Evolutionary conservation across 2,329 filamentous ascomycete species (phyloP).

Genomic region (Eutypa lata): DNA sequence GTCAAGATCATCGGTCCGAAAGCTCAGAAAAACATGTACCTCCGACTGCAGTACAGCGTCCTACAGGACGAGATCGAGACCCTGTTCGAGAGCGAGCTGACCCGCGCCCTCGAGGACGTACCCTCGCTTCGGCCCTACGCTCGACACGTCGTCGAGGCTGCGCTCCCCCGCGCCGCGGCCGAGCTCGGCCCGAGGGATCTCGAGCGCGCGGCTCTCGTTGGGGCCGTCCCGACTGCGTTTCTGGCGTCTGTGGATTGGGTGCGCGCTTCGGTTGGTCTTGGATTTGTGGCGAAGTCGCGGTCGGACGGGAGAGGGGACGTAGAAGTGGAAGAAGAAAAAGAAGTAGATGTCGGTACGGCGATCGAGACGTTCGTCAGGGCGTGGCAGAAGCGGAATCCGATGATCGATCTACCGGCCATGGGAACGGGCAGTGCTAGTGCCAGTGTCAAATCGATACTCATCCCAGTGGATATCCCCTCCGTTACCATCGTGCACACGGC

Average conservation of each 20-base stretch:
- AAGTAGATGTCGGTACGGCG: slow-evolving; percentile 24
- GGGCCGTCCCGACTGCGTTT: slow-evolving; percentile 47
- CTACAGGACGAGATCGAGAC: slow-evolving; percentile 69
- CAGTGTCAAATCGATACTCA: slow-evolving; percentile 65
- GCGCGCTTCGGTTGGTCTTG: slow-evolving; percentile 48
- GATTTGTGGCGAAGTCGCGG: slow-evolving; percentile 33
- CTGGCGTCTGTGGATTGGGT: slow-evolving; percentile 46
- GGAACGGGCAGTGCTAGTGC: slow-evolving; percentile 16
- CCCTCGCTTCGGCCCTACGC: slow-evolving; percentile 44
- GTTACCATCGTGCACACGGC: slow-evolving; percentile 81
- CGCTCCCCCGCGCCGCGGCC: slow-evolving; percentile 41
- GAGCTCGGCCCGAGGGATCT: slow-evolving; percentile 49
- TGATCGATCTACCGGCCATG: slow-evolving; percentile 26
- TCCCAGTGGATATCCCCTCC: slow-evolving; percentile 86
- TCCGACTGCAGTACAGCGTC: slow-evolving; percentile 74
- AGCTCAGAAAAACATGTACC: slow-evolving; percentile 51
- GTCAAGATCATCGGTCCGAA: slow-evolving; percentile 28
- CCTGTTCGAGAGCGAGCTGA: slow-evolving; percentile 43
- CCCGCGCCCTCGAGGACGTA: slow-evolving; percentile 31
- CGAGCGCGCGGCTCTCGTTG: slow-evolving; percentile 53
- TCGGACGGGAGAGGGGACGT: no score
- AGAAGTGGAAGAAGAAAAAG: no score
- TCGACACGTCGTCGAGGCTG: slow-evolving; percentile 41
- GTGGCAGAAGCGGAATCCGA: slow-evolving; percentile 35
- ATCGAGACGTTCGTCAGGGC: slow-evolving; percentile 31